These are phyloP conservation scores for Tylopilus cervinicoccineus DNA, from an alignment of 768 basidiomycete species.

Conservation along the genomic window DNA sequence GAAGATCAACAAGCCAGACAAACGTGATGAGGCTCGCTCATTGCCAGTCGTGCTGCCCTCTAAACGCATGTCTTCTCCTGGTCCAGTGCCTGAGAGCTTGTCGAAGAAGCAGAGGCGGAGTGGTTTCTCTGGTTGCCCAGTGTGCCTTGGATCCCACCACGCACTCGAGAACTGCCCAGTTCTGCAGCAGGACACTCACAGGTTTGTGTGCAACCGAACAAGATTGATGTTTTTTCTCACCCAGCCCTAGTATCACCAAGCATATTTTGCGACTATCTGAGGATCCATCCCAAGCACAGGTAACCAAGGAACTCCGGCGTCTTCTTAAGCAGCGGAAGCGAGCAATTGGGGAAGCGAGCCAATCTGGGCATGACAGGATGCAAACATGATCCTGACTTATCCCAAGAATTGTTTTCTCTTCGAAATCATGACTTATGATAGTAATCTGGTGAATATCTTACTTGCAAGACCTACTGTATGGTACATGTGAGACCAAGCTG, in stretches of 20 bases:
- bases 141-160: constrained; percentile 49
- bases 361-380: constrained; percentile 1
- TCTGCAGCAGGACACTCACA: constrained; percentile 47
- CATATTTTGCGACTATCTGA: constrained; percentile 43
- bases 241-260: constrained; percentile 34
- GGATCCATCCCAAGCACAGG: constrained; percentile 34
- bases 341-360: constrained; percentile 5
- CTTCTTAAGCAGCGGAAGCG: constrained; percentile 36
- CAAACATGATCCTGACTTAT: neutral
- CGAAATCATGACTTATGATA: constrained; percentile 1
- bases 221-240: constrained; percentile 3
- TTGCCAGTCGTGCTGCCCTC: constrained; percentile 18
- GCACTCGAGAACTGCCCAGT: constrained; percentile 53
- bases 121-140: constrained; percentile 33
- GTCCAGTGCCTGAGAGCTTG: constrained; percentile 18
- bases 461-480: constrained; percentile 8
- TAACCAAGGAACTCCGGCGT: constrained; percentile 37
- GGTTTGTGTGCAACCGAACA: constrained; percentile 35
- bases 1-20: constrained; percentile 6
- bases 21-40: neutral
- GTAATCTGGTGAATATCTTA: constrained; percentile 10
- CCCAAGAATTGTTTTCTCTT: no score
- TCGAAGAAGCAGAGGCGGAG: constrained; percentile 39
- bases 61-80: constrained; percentile 37
- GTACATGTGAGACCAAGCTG: constrained; percentile 1